These are phyloP conservation scores for Debaryomyces nepalensis DNA, from an alignment of 1,139 yeast species.

Conservation along the genomic window DNA sequence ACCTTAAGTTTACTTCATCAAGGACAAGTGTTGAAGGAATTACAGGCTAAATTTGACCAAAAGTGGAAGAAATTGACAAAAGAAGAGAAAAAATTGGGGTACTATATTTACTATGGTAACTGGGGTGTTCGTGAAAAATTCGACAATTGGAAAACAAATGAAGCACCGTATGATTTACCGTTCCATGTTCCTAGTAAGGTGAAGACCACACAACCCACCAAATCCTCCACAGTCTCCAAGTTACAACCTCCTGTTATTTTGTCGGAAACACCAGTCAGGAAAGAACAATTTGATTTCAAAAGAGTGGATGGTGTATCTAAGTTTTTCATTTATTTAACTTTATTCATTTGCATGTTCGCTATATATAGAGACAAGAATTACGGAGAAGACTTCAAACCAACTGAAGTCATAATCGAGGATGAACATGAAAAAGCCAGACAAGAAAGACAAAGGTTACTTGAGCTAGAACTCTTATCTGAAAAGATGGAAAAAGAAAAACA, in stretches of 20 bases:
- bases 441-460: slow-evolving; percentile 23
- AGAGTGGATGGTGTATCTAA: slow-evolving; percentile 61
- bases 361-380: slow-evolving; percentile 54
- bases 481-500: slow-evolving; percentile 17
- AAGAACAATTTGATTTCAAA: slow-evolving; percentile 53
- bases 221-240: slow-evolving; percentile 30
- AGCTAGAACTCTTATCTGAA: slow-evolving; percentile 15
- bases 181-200: slow-evolving; percentile 48
- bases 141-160: slow-evolving; percentile 43
- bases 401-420: slow-evolving; percentile 44
- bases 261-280: slow-evolving; percentile 50
- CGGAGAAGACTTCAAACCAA: slow-evolving; percentile 54
- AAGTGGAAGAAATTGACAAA: slow-evolving; percentile 54
- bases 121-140: slow-evolving; percentile 69
- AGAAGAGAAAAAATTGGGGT: slow-evolving; percentile 55
- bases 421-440: slow-evolving; percentile 39
- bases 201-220: slow-evolving; percentile 27
- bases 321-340: slow-evolving; percentile 51
- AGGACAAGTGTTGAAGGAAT: slow-evolving; percentile 59
- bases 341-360: slow-evolving; percentile 48
- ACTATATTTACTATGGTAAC: slow-evolving; percentile 64
- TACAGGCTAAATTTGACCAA: slow-evolving; percentile 54
- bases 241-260: slow-evolving; percentile 49
- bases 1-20: slow-evolving; percentile 57
- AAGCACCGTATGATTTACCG: slow-evolving; percentile 59